phyloP scores from a whole-genome alignment of 139 green algal genomes.

The Dunaliella sp. region DNA sequence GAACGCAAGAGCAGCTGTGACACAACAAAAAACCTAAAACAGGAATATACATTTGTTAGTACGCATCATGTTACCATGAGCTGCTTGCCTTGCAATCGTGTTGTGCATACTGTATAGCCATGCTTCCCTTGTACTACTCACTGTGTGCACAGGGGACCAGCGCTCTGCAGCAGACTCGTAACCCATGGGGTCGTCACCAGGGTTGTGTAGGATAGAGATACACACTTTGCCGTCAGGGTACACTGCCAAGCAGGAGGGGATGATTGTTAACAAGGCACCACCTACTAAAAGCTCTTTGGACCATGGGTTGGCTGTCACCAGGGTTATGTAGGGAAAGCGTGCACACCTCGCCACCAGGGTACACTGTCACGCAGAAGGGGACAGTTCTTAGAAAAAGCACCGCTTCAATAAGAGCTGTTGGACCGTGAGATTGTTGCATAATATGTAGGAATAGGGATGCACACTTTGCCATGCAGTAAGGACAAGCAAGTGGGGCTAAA shows the following conservation, averaged over 20 bases:
- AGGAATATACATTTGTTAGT: too few relatives aligned
- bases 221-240: constrained; percentile 97
- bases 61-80: too few relatives aligned
- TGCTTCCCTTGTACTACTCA: constrained; percentile 37
- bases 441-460: too few relatives aligned
- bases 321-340: constrained; percentile 98
- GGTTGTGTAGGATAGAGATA: constrained; percentile 98
- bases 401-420: too few relatives aligned
- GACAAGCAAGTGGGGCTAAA: too few relatives aligned
- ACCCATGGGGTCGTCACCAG: constrained; percentile 92
- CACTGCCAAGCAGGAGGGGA: constrained; percentile 53
- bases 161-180: constrained; percentile 94
- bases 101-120: too few relatives aligned
- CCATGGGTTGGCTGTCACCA: constrained; percentile 95
- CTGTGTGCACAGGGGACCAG: constrained; percentile 97
- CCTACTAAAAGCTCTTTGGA: too few relatives aligned
- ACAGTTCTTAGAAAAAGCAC: neutral
- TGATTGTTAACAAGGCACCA: neutral
- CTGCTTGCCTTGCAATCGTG: too few relatives aligned
- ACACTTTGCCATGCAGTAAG: too few relatives aligned
- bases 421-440: too few relatives aligned
- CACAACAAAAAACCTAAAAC: too few relatives aligned
- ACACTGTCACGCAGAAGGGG: constrained; percentile 64
- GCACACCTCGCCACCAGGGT: constrained; percentile 95
- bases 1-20: too few relatives aligned